phyloP scores from a whole-genome alignment of 148 eudicot species.

The Salicornia ramosissima region DNA sequence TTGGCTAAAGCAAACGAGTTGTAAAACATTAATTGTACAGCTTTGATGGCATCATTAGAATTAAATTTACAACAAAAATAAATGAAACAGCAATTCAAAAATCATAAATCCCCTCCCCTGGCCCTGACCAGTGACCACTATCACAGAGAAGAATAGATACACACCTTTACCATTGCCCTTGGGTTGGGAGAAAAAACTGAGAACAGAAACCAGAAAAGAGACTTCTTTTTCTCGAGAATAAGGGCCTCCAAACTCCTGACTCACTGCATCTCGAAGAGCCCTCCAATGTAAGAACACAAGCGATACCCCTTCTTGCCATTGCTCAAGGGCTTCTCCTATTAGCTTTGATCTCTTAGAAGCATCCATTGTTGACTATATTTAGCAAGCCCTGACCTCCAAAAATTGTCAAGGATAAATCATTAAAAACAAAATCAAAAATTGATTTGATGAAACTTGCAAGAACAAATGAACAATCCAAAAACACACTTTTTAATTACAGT shows the following conservation, averaged over 20 bases:
- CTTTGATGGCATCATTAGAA: background rate
- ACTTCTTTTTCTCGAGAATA: constrained; percentile 1
- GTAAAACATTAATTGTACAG: background rate
- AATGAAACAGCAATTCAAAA: background rate
- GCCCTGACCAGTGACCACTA: no score
- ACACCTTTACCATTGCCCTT: background rate
- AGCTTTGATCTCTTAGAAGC: constrained; percentile 4
- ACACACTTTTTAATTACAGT: no score
- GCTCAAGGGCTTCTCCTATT: background rate
- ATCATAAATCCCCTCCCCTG: no score
- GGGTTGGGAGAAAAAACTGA: background rate
- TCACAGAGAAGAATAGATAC: background rate
- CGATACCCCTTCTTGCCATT: constrained; percentile 6
- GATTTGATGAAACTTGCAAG: no score
- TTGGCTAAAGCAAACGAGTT: background rate
- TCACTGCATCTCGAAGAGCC: background rate
- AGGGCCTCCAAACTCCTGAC: background rate
- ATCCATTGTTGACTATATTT: background rate
- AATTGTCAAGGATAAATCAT: background rate
- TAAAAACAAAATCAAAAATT: no score
- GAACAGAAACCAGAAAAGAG: background rate
- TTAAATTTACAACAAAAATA: background rate
- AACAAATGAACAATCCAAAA: no score
- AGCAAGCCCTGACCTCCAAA: background rate
- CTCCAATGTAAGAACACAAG: constrained; percentile 6